phyloP scores from a whole-genome alignment of 202 grass and related monocot species.

The Eragrostis tef region DNA sequence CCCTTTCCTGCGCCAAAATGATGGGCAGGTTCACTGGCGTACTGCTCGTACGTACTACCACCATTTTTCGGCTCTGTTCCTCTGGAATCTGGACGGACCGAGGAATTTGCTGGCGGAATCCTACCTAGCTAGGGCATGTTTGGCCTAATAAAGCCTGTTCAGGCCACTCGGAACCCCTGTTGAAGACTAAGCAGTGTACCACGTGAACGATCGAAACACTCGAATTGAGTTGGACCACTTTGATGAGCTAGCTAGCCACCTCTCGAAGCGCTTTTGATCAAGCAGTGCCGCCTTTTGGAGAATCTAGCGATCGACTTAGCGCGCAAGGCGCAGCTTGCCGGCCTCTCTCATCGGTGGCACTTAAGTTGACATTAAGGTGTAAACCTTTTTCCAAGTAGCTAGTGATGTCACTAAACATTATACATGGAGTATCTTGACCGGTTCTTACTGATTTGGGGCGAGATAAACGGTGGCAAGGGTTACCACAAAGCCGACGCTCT shows the following conservation, averaged over 20 bases:
- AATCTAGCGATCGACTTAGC: slow-evolving; percentile 14
- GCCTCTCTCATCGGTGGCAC: not conserved
- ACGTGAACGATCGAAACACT: not conserved
- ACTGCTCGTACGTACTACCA: not conserved
- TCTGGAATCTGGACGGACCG: slow-evolving; percentile 1
- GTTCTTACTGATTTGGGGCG: not conserved
- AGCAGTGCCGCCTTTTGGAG: not conserved
- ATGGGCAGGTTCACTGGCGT: not conserved
- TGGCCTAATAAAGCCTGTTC: slow-evolving; percentile 48
- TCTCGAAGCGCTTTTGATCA: not conserved
- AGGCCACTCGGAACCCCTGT: not conserved
- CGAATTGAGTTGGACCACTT: not conserved
- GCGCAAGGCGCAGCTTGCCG: not conserved
- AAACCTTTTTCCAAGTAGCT: not conserved
- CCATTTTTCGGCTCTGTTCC: not conserved
- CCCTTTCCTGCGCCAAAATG: not conserved
- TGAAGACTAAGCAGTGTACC: not conserved
- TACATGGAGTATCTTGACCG: not conserved
- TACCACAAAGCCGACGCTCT: slow-evolving; percentile 14
- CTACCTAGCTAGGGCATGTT: not conserved
- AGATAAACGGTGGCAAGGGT: not conserved
- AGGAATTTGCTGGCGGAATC: too few species aligned
- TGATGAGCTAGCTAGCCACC: not conserved
- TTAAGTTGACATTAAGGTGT: slow-evolving; percentile 40
- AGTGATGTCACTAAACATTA: slow-evolving; percentile 37